Conservation (phyloP, 306 rosid genomes). For the Ochetophila trinervis region DNA sequence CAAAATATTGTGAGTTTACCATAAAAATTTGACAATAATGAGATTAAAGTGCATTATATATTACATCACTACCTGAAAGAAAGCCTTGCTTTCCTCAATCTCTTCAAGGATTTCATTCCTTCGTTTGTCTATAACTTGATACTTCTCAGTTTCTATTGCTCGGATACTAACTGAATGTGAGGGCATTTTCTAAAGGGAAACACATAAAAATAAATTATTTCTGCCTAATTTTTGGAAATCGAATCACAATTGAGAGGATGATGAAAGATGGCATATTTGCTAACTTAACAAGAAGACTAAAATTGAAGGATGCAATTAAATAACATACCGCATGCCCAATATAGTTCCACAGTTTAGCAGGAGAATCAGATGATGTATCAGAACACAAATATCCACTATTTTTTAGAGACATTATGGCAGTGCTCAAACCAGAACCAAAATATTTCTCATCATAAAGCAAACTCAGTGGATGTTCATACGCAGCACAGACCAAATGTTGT, state of each 20-base stretch:
- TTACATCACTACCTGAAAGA: slow-evolving; percentile 66
- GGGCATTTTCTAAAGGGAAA: slow-evolving; percentile 61
- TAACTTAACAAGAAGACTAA: slow-evolving; percentile 25
- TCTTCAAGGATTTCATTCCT: slow-evolving; percentile 73
- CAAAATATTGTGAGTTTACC: slow-evolving; percentile 3
- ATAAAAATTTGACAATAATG: neutral
- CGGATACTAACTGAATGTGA: slow-evolving; percentile 71
- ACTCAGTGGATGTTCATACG: slow-evolving; percentile 66
- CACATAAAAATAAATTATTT: no score
- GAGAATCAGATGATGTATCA: slow-evolving; percentile 45
- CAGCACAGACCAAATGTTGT: slow-evolving; percentile 90
- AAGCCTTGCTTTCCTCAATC: slow-evolving; percentile 95
- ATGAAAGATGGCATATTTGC: neutral
- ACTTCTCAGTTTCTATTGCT: slow-evolving; percentile 71
- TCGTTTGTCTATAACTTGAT: slow-evolving; percentile 58
- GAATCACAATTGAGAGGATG: neutral
- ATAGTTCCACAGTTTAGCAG: slow-evolving; percentile 65
- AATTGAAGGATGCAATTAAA: slow-evolving; percentile 18
- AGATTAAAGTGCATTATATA: neutral
- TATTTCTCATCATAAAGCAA: slow-evolving; percentile 63
- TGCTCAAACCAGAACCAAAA: slow-evolving; percentile 65
- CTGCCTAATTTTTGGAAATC: neutral
- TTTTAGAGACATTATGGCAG: slow-evolving; percentile 50
- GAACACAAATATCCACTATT: slow-evolving; percentile 54
- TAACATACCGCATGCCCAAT: slow-evolving; percentile 67